Percentiles rank a stretch among this genome's conserved stretches.
Conservation (phyloP, 768 basidiomycete species). For the Phanerochaete sordida region DNA sequence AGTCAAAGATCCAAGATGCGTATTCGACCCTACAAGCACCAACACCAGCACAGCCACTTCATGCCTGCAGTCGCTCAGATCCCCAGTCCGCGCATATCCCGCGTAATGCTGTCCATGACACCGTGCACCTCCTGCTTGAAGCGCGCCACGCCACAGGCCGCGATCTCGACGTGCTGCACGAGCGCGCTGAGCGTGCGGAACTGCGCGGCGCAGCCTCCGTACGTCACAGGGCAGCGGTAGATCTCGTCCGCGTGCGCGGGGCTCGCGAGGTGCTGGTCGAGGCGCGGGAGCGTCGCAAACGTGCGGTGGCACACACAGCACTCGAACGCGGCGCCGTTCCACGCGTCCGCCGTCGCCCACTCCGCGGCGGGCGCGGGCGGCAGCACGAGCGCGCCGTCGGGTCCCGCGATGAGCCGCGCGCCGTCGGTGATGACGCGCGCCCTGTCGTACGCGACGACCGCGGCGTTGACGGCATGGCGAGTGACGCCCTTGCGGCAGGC, state of each 20-base stretch:
- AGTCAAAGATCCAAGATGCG: too few relatives aligned
- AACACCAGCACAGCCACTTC: too few relatives aligned
- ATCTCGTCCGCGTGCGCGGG: conserved; percentile 51
- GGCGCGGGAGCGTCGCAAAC: conserved; percentile 36
- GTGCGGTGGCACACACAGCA: conserved; percentile 50
- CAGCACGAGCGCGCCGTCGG: conserved; percentile 10
- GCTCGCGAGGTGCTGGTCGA: conserved; percentile 66
- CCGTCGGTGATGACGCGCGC: conserved; percentile 55
- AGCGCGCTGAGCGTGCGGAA: conserved; percentile 56
- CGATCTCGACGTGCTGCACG: conserved; percentile 65
- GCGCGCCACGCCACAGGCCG: conserved; percentile 49
- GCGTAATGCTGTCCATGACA: conserved; percentile 30
- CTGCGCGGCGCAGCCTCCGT: conserved; percentile 35
- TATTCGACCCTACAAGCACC: too few relatives aligned
- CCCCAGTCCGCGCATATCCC: not conserved
- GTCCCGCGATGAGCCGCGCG: conserved; percentile 42
- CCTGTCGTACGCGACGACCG: conserved; percentile 41
- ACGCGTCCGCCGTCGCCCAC: conserved; percentile 33
- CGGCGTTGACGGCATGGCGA: conserved; percentile 35
- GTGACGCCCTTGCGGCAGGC: conserved; percentile 47
- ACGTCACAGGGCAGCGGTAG: conserved; percentile 48
- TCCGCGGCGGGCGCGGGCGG: conserved; percentile 14
- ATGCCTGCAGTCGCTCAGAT: too few relatives aligned
- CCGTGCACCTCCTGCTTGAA: conserved; percentile 38
- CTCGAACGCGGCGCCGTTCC: conserved; percentile 44